Conservation (phyloP, 495 filamentous ascomycete species). For the Podospora conica region DNA sequence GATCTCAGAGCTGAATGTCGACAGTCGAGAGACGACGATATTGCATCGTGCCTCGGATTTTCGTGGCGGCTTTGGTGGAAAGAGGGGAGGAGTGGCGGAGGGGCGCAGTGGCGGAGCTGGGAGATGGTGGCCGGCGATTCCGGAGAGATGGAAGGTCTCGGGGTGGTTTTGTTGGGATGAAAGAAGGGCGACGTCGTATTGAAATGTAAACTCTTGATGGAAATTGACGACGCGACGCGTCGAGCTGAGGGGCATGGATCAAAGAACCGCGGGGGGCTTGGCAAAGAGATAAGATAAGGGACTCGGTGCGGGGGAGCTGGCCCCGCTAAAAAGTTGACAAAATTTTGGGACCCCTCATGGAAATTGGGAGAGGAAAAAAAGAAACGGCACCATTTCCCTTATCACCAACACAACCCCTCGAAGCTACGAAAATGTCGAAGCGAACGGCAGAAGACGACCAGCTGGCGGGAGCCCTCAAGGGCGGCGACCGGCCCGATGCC, state of each 20-base stretch:
- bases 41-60: background rate
- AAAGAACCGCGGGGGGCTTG: background rate
- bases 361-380: background rate
- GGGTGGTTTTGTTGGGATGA: background rate
- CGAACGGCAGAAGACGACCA: slow-evolving; percentile 54
- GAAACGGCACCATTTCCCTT: background rate
- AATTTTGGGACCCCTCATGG: background rate
- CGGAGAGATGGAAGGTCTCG: too few relatives aligned
- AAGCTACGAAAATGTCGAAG: slow-evolving; percentile 61
- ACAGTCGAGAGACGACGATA: background rate
- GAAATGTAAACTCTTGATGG: background rate
- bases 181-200: background rate
- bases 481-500: slow-evolving; percentile 57
- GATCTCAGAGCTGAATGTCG: too few relatives aligned
- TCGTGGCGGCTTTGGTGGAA: background rate
- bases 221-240: background rate
- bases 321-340: background rate
- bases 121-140: too few relatives aligned
- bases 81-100: too few relatives aligned
- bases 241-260: too few relatives aligned
- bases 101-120: background rate
- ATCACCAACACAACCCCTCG: background rate
- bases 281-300: background rate
- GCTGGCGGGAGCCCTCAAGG: slow-evolving; percentile 56
- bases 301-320: background rate